Base-by-base conservation (phyloP, 2,329 filamentous ascomycete species). In the Pseudocercospora fuligena region DNA sequence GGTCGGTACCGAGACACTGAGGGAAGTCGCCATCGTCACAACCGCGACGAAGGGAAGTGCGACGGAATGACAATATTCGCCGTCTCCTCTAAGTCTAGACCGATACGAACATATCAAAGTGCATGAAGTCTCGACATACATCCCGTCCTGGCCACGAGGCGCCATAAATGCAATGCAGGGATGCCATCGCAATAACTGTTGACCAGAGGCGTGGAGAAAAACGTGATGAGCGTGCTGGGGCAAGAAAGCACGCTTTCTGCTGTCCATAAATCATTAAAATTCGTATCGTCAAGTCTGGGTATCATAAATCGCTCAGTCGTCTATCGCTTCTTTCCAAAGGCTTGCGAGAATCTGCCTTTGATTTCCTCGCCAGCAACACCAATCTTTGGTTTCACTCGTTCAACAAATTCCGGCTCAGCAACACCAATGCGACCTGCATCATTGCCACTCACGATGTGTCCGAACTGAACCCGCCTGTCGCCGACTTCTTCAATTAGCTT, bases 331-430 rank as follows among this genome's bases (percentile, higher is more conserved):
- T 23, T 47, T 23, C 23, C 19, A 33, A 61, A 61, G 14, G 43
- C 46, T 19, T 61, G 59, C 33, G n/a, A 19, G 3, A 61, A 46
- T 49, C 59, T 14, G 23, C 59, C 60, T 23, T 51, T 47, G 27
- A 63, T 63, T 29, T 63, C 60, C 47, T 57, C 60, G 3, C 51
- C 51, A 19, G 60, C 60, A 21, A 46, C 60, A 29, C 60, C 60
- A 25, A 63, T 57, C 47, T 64, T 60, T 8, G 65, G 65, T 12
- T 67, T 63, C 31, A 60, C 66, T 27, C 66, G 58, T 21, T 67
- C 63, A 6, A 67, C 63, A n/a, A 60, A 56, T 33, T 67, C 63
- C 11, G 66, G 66, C 63, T 67, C 66, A 40, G 66, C 65, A 43
- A 69, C 61, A n/a, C 65, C 67, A 29, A 67, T 56, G 14, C 62